phyloP scores from a whole-genome alignment of 2,329 filamentous ascomycete species.

The Endoconidiophora polonica region DNA sequence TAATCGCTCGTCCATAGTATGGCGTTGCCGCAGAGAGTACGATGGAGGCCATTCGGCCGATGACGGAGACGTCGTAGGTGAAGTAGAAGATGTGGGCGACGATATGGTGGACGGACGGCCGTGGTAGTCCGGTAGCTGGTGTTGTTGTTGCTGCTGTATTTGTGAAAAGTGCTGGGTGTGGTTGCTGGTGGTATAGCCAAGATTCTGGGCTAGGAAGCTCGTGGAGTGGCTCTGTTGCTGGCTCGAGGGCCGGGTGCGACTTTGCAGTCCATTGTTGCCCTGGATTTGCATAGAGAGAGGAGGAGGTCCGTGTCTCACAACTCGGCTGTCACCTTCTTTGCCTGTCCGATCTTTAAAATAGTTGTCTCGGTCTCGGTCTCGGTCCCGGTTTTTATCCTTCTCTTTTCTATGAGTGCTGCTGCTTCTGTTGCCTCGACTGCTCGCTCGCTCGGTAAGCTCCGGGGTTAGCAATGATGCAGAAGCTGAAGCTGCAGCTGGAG shows the following conservation, averaged over 20 bases:
- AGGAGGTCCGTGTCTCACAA: slow-evolving; percentile 10
- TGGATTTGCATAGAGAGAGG: slow-evolving; percentile 10
- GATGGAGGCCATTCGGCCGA: slow-evolving; percentile 9
- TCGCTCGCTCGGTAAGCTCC: too few species aligned
- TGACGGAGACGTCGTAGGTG: slow-evolving; percentile 5
- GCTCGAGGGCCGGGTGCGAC: slow-evolving; percentile 9
- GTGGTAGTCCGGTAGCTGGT: not conserved
- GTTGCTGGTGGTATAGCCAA: not conserved
- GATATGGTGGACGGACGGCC: slow-evolving; percentile 6
- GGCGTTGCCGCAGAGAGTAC: slow-evolving; percentile 1
- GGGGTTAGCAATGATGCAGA: too few species aligned
- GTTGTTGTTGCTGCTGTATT: not conserved
- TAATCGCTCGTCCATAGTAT: slow-evolving; percentile 12
- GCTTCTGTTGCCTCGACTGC: not conserved
- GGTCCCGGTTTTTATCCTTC: not conserved
- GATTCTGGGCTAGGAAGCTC: not conserved
- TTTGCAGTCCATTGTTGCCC: slow-evolving; percentile 1
- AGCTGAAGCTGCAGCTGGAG: too few species aligned
- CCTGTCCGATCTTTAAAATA: not conserved
- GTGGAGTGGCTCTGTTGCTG: slow-evolving; percentile 2
- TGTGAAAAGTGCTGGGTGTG: not conserved
- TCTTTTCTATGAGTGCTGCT: not conserved
- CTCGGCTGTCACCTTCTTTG: not conserved
- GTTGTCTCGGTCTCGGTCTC: slow-evolving; percentile 1
- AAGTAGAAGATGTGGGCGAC: slow-evolving; percentile 5